A percentile compares a stretch with the other conserved stretches of the same genome.
phyloP scores from a whole-genome alignment of 2,329 filamentous ascomycete species.

The Ceratocystis destructans region DNA sequence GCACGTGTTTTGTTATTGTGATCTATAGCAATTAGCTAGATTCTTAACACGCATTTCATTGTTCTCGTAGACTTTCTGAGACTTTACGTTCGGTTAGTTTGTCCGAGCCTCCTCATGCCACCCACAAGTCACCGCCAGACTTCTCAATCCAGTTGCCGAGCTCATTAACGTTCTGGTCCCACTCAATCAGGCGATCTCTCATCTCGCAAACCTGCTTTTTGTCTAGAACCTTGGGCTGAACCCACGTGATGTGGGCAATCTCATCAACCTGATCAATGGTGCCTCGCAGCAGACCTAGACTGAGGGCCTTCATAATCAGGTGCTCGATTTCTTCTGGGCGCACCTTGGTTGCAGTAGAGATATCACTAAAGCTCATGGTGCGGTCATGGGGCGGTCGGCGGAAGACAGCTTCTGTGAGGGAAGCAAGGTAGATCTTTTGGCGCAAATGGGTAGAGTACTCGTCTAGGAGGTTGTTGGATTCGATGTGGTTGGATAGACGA shows the following conservation, averaged over 20 bases:
- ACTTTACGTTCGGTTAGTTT: not conserved
- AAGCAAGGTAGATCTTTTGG: slow-evolving; percentile 95
- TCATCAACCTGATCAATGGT: slow-evolving; percentile 94
- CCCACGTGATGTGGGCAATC: slow-evolving; percentile 93
- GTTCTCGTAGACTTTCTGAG: slow-evolving; percentile 5
- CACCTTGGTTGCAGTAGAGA: slow-evolving; percentile 86
- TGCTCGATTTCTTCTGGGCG: slow-evolving; percentile 88
- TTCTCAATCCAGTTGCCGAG: slow-evolving; percentile 95
- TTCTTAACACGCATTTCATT: slow-evolving; percentile 10
- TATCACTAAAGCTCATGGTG: slow-evolving; percentile 80
- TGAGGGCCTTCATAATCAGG: slow-evolving; percentile 97
- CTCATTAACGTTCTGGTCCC: slow-evolving; percentile 92
- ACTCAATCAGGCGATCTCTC: slow-evolving; percentile 75
- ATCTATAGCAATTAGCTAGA: not conserved
- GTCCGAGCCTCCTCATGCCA: slow-evolving; percentile 40
- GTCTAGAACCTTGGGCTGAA: slow-evolving; percentile 95
- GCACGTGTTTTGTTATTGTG: not conserved
- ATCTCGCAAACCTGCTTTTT: slow-evolving; percentile 91
- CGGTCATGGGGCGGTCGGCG: slow-evolving; percentile 89
- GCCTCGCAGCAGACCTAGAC: slow-evolving; percentile 73
- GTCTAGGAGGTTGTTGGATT: slow-evolving; percentile 63
- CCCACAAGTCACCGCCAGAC: slow-evolving; percentile 91
- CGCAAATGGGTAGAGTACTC: slow-evolving; percentile 74
- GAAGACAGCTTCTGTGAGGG: slow-evolving; percentile 92
- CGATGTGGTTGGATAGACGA: slow-evolving; percentile 64